Percentiles rank a stretch among this genome's conserved stretches.
These are phyloP conservation scores for Gypsophila paniculata DNA, from an alignment of 179 eudicot genomes.

Conservation along the genomic window DNA sequence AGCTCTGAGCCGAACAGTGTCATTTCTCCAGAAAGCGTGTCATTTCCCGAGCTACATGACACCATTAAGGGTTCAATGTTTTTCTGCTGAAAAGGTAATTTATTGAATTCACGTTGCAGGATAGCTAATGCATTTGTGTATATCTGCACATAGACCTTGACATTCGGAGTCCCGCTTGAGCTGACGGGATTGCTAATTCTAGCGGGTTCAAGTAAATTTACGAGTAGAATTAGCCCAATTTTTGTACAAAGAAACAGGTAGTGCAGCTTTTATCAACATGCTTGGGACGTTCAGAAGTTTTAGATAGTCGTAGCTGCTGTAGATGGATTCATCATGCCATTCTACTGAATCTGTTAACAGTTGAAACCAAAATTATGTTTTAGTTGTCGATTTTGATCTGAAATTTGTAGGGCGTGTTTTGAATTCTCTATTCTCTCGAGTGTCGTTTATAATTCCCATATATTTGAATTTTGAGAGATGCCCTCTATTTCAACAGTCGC, in stretches of 20 bases:
- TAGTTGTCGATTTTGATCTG: too few relatives aligned
- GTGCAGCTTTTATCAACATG: slow-evolving; percentile 5
- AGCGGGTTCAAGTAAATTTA: slow-evolving; percentile 15
- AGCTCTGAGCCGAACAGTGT: slow-evolving; percentile 37
- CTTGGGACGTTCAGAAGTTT: not conserved
- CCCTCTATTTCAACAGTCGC: not conserved
- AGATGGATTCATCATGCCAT: not conserved
- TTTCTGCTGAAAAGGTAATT: slow-evolving; percentile 56
- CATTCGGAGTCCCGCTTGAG: not conserved
- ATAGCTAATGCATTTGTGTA: slow-evolving; percentile 14
- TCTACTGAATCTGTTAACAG: not conserved
- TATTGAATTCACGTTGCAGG: not conserved
- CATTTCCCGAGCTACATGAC: slow-evolving; percentile 60
- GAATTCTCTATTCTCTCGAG: too few relatives aligned
- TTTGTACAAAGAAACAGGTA: slow-evolving; percentile 21
- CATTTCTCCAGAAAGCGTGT: slow-evolving; percentile 36
- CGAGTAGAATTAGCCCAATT: slow-evolving; percentile 9
- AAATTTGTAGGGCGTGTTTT: too few relatives aligned
- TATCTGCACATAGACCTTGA: slow-evolving; percentile 15
- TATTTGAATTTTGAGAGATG: too few relatives aligned
- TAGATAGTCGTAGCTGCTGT: not conserved
- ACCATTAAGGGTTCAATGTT: slow-evolving; percentile 72
- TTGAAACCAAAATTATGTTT: too few relatives aligned
- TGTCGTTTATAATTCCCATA: too few relatives aligned
- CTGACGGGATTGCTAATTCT: slow-evolving; percentile 1